phyloP scores from a whole-genome alignment of 2,329 filamentous ascomycete genomes.

The Fusarium secorum region DNA sequence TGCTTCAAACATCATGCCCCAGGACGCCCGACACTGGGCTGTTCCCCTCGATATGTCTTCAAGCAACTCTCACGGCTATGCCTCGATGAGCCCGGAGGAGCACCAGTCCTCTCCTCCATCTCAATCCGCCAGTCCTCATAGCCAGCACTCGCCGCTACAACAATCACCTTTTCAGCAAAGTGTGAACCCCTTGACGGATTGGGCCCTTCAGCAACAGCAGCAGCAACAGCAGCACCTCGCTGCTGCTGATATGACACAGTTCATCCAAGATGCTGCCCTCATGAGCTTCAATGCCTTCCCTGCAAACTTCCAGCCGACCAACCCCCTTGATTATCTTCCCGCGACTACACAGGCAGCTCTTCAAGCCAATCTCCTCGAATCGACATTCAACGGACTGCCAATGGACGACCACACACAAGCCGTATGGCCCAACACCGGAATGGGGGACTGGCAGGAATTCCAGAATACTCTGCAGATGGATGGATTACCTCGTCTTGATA shows the following conservation, averaged over 20 bases:
- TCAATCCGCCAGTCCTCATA: conserved; percentile 60
- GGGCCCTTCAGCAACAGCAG: conserved; percentile 65
- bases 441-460: conserved; percentile 83
- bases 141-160: conserved; percentile 59
- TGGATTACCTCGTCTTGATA: conserved; percentile 50
- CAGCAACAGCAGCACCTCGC: conserved; percentile 49
- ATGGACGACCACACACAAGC: conserved; percentile 63
- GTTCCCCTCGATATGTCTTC: conserved; percentile 62
- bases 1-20: conserved; percentile 47
- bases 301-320: conserved; percentile 61
- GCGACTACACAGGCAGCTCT: conserved; percentile 70
- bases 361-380: conserved; percentile 69
- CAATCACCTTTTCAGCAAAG: conserved; percentile 63
- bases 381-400: conserved; percentile 66
- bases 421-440: conserved; percentile 67
- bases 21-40: conserved; percentile 55
- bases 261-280: conserved; percentile 65
- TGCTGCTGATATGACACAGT: conserved; percentile 58
- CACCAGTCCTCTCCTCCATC: conserved; percentile 58
- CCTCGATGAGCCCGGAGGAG: conserved; percentile 61
- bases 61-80: conserved; percentile 52
- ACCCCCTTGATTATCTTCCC: conserved; percentile 67
- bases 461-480: conserved; percentile 67
- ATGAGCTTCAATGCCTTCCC: conserved; percentile 64
- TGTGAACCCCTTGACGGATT: conserved; percentile 65